A percentile compares a stretch with the other conserved stretches of the same genome.
These are phyloP conservation scores for Candida broadrunensis DNA, from an alignment of 805 yeast genomes.

Conservation along the genomic window DNA sequence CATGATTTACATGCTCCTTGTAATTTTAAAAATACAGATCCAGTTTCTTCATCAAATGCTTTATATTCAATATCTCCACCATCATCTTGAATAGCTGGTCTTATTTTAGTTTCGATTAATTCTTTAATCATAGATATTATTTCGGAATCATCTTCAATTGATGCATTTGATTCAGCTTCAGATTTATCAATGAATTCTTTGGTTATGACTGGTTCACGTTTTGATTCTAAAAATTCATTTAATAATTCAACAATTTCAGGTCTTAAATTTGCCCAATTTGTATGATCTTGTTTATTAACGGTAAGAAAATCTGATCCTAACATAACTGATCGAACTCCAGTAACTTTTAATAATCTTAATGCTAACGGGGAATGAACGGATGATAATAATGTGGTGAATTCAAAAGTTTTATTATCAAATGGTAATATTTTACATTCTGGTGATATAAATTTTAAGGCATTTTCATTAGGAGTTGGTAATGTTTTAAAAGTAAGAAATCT, in stretches of 20 bases:
- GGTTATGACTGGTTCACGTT: slow-evolving; percentile 38
- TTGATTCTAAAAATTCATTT: slow-evolving; percentile 41
- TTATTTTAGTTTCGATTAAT: slow-evolving; percentile 86
- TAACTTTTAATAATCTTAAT: slow-evolving; percentile 50
- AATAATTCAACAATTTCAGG: slow-evolving; percentile 67
- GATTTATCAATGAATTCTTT: slow-evolving; percentile 37
- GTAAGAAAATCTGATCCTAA: slow-evolving; percentile 74
- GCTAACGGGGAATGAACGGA: slow-evolving; percentile 66
- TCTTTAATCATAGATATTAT: slow-evolving; percentile 88
- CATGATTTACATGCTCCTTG: slow-evolving; percentile 97
- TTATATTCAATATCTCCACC: slow-evolving; percentile 95
- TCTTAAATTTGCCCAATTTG: slow-evolving; percentile 55
- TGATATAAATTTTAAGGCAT: slow-evolving; percentile 66
- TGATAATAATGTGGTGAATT: slow-evolving; percentile 50
- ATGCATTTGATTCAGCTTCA: slow-evolving; percentile 46
- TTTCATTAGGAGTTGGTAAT: slow-evolving; percentile 68
- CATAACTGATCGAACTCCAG: slow-evolving; percentile 69
- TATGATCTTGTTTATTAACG: slow-evolving; percentile 60
- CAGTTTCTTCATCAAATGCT: slow-evolving; percentile 81
- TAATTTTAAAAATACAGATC: slow-evolving; percentile 81
- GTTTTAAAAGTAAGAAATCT: slow-evolving; percentile 41
- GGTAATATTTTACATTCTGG: slow-evolving; percentile 48
- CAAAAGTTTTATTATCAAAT: slow-evolving; percentile 44
- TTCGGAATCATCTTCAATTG: slow-evolving; percentile 62
- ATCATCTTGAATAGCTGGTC: slow-evolving; percentile 98